Evolutionary conservation across 805 yeast species (phyloP).

Genomic region (Metschnikowia colocasiae): DNA sequence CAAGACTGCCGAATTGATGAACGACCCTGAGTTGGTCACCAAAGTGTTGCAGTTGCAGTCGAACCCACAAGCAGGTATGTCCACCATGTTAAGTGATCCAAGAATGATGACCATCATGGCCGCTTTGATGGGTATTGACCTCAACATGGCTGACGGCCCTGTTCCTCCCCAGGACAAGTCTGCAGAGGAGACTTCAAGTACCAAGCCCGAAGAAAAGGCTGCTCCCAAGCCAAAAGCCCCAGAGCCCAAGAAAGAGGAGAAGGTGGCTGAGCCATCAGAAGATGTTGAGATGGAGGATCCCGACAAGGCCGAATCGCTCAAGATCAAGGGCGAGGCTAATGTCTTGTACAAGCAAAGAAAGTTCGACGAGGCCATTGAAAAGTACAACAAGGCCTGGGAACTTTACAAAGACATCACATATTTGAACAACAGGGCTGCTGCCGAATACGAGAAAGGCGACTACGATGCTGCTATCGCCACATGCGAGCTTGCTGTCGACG

Average conservation of each 20-base stretch:
- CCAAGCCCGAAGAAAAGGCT: conserved; percentile 13
- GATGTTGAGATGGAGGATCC: conserved; percentile 36
- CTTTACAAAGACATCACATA: conserved; percentile 80
- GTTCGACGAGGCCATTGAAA: conserved; percentile 88
- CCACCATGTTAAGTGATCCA: conserved; percentile 72
- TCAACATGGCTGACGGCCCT: conserved; percentile 41
- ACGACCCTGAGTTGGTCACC: conserved; percentile 78
- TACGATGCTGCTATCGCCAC: conserved; percentile 80
- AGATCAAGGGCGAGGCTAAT: conserved; percentile 81
- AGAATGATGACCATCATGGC: conserved; percentile 87
- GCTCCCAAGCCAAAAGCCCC: conserved; percentile 10
- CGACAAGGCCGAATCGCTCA: conserved; percentile 56
- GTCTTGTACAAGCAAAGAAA: conserved; percentile 77
- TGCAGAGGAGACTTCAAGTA: conserved; percentile 13
- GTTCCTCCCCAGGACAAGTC: conserved; percentile 3
- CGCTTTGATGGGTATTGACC: conserved; percentile 76
- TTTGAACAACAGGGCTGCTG: conserved; percentile 95
- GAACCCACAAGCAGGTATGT: conserved; percentile 73
- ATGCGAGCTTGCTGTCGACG: conserved; percentile 77
- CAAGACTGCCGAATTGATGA: conserved; percentile 79
- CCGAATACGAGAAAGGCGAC: conserved; percentile 94
- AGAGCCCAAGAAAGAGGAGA: conserved; percentile 3
- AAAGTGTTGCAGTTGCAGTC: conserved; percentile 58
- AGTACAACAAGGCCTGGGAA: conserved; percentile 85
- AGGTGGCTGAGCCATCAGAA: conserved; percentile 16